Evolutionary conservation across 352 stramenopile species (phyloP), one percentile per base, ranked within the genome.

Genomic region (Bremia lactucae): DNA sequence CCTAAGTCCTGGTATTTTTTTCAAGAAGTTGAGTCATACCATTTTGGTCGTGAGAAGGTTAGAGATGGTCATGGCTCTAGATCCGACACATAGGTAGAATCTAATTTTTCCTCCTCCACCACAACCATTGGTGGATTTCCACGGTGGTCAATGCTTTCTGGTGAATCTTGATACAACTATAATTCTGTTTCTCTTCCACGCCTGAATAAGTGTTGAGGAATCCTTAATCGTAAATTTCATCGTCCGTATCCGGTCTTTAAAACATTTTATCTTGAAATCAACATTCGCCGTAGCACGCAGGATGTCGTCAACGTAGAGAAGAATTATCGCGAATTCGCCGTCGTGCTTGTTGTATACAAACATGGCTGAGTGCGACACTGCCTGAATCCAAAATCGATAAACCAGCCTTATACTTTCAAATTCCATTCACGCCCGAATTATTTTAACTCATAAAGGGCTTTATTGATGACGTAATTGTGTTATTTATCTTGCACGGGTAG

Each of bases 271-370:
- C 29, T 48, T 48, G 8, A 35, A 29, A 1, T 2, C 10, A 0
- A n/a, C 13, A 5, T 39, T 39, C 16, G 31, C 25, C 0, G 29
- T 48, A 5, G 41, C 20, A 7, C 31, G 31, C 15, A 48, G 4
- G 2, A 34, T 25, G 18, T 38, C 31, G 16, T 48, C 29, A 5
- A 40, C 41, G 4, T 48, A 48, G 6, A 38, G 33, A 1, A 38
- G 33, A 2, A 25, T 19, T 8, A 38, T 14, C 6, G 2, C 33
- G 9, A 38, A 38, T 10, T 38, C 33, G 18, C 33, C 33, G 15
- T 38, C 18, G 2, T 25, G 33, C 10, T 19, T 15, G 9, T 38
- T 25, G 6, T 10, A 38, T 38, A 38, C 1, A 38, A 11, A 13
- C 33, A 24, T 33, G 35, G 19, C 20, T 40, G 19, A 2, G 35